These are phyloP conservation scores for Phytophthora gonapodyides DNA, from an alignment of 352 stramenopile genomes.

Conservation along the genomic window DNA sequence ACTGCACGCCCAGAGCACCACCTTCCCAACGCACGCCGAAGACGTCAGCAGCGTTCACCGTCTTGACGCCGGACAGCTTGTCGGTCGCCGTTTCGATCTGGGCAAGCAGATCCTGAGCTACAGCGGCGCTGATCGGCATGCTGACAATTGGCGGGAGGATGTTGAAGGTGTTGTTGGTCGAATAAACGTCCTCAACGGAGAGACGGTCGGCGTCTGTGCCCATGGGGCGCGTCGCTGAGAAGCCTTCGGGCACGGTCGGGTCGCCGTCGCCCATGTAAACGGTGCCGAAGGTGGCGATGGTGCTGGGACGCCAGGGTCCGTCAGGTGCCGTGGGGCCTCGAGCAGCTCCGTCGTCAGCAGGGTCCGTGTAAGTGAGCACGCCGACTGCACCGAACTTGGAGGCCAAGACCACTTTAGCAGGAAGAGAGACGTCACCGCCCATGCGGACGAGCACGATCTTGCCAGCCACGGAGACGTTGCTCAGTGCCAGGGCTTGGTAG, in stretches of 20 bases:
- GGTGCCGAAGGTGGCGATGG: slow-evolving; percentile 63
- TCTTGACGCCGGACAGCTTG: slow-evolving; percentile 19
- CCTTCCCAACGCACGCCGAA: slow-evolving; percentile 44
- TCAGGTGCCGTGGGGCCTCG: slow-evolving; percentile 64
- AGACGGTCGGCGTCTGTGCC: slow-evolving; percentile 59
- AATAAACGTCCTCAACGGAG: slow-evolving; percentile 79
- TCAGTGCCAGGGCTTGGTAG: slow-evolving; percentile 58
- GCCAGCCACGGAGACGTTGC: slow-evolving; percentile 54
- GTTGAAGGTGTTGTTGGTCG: slow-evolving; percentile 82
- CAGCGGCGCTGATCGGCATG: slow-evolving; percentile 68
- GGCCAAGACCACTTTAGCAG: slow-evolving; percentile 74
- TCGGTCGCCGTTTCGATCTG: slow-evolving; percentile 21
- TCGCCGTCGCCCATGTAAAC: slow-evolving; percentile 89
- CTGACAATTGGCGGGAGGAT: slow-evolving; percentile 72
- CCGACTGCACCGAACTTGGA: slow-evolving; percentile 59
- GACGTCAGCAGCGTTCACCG: slow-evolving; percentile 44
- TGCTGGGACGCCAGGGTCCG: slow-evolving; percentile 65
- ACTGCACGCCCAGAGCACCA: slow-evolving; percentile 37
- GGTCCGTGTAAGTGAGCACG: slow-evolving; percentile 83
- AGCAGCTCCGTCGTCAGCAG: slow-evolving; percentile 56
- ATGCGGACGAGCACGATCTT: slow-evolving; percentile 70
- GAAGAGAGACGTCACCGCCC: slow-evolving; percentile 64
- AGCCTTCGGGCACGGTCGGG: slow-evolving; percentile 74
- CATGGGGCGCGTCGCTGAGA: slow-evolving; percentile 43
- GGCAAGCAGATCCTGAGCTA: slow-evolving; percentile 58